These are phyloP conservation scores for Ceratobasidium theobromae DNA, from an alignment of 1,284 basidiomycete genomes.

Conservation along the genomic window DNA sequence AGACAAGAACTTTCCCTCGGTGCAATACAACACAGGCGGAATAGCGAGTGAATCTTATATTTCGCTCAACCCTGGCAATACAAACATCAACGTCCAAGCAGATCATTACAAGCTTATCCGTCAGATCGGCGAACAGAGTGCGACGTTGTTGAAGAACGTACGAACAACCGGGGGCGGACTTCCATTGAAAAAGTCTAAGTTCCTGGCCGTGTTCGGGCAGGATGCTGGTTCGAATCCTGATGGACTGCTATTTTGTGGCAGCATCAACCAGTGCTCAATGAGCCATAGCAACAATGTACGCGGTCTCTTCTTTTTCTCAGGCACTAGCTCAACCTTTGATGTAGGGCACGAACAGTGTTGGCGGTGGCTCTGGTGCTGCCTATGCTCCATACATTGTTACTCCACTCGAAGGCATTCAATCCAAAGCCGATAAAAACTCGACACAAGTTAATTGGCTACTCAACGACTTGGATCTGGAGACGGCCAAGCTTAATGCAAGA, in stretches of 20 bases:
- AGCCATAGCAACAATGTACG: slow-evolving; percentile 68
- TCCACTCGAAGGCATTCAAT: slow-evolving; percentile 73
- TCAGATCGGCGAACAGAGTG: slow-evolving; percentile 71
- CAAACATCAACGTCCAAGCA: slow-evolving; percentile 68
- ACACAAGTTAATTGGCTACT: slow-evolving; percentile 49
- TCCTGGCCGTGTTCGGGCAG: slow-evolving; percentile 40
- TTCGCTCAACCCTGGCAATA: slow-evolving; percentile 38
- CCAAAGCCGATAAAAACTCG: slow-evolving; percentile 51
- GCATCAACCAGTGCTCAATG: slow-evolving; percentile 41
- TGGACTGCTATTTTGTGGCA: slow-evolving; percentile 51
- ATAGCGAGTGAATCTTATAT: slow-evolving; percentile 34
- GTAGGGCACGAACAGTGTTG: slow-evolving; percentile 36
- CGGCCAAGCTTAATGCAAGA: slow-evolving; percentile 47
- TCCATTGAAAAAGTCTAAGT: slow-evolving; percentile 52
- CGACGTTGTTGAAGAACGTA: slow-evolving; percentile 79
- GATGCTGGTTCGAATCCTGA: slow-evolving; percentile 68
- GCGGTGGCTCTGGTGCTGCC: slow-evolving; percentile 36
- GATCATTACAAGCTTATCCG: slow-evolving; percentile 71
- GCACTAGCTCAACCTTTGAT: not conserved
- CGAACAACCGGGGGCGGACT: slow-evolving; percentile 49
- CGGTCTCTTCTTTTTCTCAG: slow-evolving; percentile 59
- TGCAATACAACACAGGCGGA: slow-evolving; percentile 40
- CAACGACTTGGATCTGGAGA: slow-evolving; percentile 28
- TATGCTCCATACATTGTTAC: slow-evolving; percentile 53
- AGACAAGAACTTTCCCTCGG: slow-evolving; percentile 53